phyloP scores from a whole-genome alignment of 164 flowering plant genomes.

The Stephania cephalantha region DNA sequence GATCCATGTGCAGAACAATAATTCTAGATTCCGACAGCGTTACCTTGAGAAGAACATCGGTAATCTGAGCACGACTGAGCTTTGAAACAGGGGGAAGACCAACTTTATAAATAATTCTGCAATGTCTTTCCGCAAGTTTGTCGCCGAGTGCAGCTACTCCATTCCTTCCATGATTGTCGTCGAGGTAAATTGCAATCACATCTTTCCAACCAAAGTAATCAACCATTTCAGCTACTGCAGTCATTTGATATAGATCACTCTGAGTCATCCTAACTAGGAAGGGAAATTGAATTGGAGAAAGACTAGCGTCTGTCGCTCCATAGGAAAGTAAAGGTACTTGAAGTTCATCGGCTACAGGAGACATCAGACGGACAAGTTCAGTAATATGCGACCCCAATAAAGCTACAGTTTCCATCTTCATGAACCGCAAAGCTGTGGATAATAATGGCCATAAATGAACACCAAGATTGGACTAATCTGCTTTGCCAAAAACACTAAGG shows the following conservation, averaged over 20 bases:
- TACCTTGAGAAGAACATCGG: constrained; percentile 56
- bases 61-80: constrained; percentile 29
- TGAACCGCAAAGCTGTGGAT: constrained; percentile 58
- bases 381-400: constrained; percentile 88
- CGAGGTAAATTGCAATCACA: constrained; percentile 61
- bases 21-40: constrained; percentile 62
- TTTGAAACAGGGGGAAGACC: constrained; percentile 37
- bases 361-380: constrained; percentile 64
- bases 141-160: constrained; percentile 68
- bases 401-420: constrained; percentile 74
- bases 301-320: constrained; percentile 80
- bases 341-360: constrained; percentile 70
- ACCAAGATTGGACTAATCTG: not conserved
- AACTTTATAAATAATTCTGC: constrained; percentile 60
- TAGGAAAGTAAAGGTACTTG: constrained; percentile 84
- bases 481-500: not conserved
- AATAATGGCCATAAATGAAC: not conserved
- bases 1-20: constrained; percentile 57
- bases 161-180: constrained; percentile 80
- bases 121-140: constrained; percentile 61
- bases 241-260: constrained; percentile 79
- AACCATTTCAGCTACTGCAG: constrained; percentile 70
- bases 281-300: constrained; percentile 75
- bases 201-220: constrained; percentile 65
- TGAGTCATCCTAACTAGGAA: constrained; percentile 66